Evolutionary conservation across 352 stramenopile species (phyloP).

Genomic region (Globisporangium orthogonon): DNA sequence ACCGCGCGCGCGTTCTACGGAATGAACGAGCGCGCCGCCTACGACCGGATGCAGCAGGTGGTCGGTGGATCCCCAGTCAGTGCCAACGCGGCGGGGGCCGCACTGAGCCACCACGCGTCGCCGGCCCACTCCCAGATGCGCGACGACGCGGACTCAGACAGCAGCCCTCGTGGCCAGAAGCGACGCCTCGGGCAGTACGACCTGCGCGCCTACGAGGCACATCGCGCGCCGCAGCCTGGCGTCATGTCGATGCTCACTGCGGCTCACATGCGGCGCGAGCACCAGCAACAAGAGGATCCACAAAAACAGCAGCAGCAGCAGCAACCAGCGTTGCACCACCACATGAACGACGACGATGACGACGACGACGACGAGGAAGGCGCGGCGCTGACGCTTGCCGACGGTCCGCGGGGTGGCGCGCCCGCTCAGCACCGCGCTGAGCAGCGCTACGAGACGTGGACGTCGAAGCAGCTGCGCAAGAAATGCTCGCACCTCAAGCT

Average conservation of each 20-base stretch:
- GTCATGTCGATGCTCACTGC: conserved; percentile 4
- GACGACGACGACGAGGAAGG: conserved; percentile 11
- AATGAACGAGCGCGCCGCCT: conserved; percentile 16
- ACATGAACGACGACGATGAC: conserved; percentile 6
- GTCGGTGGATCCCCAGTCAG: conserved; percentile 1
- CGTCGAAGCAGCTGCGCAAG: conserved; percentile 74
- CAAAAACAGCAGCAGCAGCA: conserved; percentile 5
- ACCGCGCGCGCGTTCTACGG: conserved; percentile 17
- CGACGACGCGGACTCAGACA: conserved; percentile 7
- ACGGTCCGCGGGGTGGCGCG: too few species aligned
- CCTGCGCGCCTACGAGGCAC: conserved; percentile 3
- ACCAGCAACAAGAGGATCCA: neutral
- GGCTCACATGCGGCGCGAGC: conserved; percentile 5
- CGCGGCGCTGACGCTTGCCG: conserved; percentile 5
- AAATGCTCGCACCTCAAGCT: conserved; percentile 80
- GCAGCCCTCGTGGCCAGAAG: conserved; percentile 26
- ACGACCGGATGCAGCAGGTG: conserved; percentile 2
- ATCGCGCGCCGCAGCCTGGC: conserved; percentile 9
- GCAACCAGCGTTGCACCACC: conserved; percentile 16
- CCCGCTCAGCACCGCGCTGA: conserved; percentile 27
- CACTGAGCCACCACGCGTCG: neutral
- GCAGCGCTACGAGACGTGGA: conserved; percentile 74
- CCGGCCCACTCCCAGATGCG: neutral
- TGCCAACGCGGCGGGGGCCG: neutral
- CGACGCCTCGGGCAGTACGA: conserved; percentile 32